phyloP scores from a whole-genome alignment of 768 basidiomycete genomes.

The Collybiopsis luxurians region DNA sequence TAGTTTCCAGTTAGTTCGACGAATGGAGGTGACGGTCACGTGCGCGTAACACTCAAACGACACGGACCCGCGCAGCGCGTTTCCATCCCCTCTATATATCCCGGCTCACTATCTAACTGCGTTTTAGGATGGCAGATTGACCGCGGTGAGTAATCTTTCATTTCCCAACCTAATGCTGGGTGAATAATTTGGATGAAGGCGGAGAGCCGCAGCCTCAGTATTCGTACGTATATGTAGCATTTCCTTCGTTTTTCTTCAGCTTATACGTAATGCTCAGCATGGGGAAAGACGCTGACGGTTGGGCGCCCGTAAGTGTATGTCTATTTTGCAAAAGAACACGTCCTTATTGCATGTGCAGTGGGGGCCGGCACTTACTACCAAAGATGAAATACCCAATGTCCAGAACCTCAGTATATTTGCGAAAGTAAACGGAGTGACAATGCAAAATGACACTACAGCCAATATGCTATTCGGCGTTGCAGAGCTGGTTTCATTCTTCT shows the following conservation, averaged over 20 bases:
- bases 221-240: slow-evolving; percentile 15
- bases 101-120: too few species aligned
- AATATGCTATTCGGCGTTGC: slow-evolving; percentile 42
- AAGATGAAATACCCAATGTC: slow-evolving; percentile 34
- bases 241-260: too few species aligned
- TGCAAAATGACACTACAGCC: slow-evolving; percentile 38
- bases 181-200: slow-evolving; percentile 16
- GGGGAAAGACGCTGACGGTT: slow-evolving; percentile 42
- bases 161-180: neutral
- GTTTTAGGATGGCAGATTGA: slow-evolving; percentile 36
- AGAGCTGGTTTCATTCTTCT: slow-evolving; percentile 39
- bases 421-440: slow-evolving; percentile 36
- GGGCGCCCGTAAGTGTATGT: slow-evolving; percentile 33
- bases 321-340: too few species aligned
- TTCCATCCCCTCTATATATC: too few species aligned
- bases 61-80: too few species aligned
- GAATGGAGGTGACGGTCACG: too few species aligned
- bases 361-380: slow-evolving; percentile 37
- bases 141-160: slow-evolving; percentile 12
- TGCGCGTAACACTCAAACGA: too few species aligned
- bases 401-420: slow-evolving; percentile 39
- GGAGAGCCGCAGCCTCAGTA: slow-evolving; percentile 39
- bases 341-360: slow-evolving; percentile 10
- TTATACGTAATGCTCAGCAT: slow-evolving; percentile 16
- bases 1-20: too few species aligned